phyloP scores from a whole-genome alignment of 495 filamentous ascomycete species.

The Geopyxis carbonaria region DNA sequence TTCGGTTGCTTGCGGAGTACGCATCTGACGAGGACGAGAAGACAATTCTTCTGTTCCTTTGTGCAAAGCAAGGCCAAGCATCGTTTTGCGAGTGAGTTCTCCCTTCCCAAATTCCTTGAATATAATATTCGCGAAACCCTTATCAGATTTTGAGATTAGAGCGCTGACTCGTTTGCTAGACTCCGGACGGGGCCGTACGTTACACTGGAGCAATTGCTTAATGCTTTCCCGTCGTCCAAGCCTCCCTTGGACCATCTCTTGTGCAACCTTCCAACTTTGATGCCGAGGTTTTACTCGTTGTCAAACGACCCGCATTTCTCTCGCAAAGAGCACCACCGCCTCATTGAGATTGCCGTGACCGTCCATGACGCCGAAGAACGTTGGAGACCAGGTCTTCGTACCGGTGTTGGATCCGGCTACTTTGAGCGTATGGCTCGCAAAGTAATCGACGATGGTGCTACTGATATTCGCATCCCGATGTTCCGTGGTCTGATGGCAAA shows the following conservation, averaged over 20 bases:
- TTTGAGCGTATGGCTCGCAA: slow-evolving; percentile 62
- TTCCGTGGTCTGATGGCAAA: slow-evolving; percentile 99
- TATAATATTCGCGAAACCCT: slow-evolving; percentile 13
- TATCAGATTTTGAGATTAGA: slow-evolving; percentile 26
- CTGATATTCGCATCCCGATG: slow-evolving; percentile 67
- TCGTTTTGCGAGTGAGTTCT: slow-evolving; percentile 60
- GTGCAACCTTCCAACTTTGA: slow-evolving; percentile 63
- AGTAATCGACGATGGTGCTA: slow-evolving; percentile 41
- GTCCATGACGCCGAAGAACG: slow-evolving; percentile 65
- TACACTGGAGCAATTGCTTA: slow-evolving; percentile 64
- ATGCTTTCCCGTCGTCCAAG: slow-evolving; percentile 80
- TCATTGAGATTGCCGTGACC: slow-evolving; percentile 88
- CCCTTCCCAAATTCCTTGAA: slow-evolving; percentile 6
- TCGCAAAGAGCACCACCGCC: slow-evolving; percentile 53
- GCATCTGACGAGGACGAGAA: slow-evolving; percentile 63
- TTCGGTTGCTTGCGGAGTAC: slow-evolving; percentile 76
- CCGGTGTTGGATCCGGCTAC: slow-evolving; percentile 65
- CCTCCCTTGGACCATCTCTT: slow-evolving; percentile 70
- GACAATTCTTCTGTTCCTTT: slow-evolving; percentile 70
- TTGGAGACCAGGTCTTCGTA: slow-evolving; percentile 49
- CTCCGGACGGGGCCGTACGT: slow-evolving; percentile 79
- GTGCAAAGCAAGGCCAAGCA: slow-evolving; percentile 78
- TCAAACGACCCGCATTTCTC: slow-evolving; percentile 88
- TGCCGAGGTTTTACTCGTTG: slow-evolving; percentile 96
- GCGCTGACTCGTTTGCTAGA: slow-evolving; percentile 9